phyloP scores from a whole-genome alignment of 345 rosid genomes.

The Moricandia moricandioides region DNA sequence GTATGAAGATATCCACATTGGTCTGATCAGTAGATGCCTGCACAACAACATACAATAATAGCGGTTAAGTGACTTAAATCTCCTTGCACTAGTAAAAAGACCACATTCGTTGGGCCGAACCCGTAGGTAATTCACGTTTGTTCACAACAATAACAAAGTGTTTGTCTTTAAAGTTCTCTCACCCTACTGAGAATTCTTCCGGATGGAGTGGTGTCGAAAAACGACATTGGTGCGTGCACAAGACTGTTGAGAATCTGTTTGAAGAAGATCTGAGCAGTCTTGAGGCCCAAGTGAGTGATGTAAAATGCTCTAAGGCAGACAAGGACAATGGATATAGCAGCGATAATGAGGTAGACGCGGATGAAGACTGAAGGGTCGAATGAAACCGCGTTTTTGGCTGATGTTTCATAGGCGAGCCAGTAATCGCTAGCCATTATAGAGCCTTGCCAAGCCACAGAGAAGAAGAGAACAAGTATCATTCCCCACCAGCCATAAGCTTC shows the following conservation, averaged over 20 bases:
- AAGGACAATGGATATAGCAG: constrained; percentile 58
- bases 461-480: constrained; percentile 46
- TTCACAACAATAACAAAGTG: not conserved
- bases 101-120: too few species aligned
- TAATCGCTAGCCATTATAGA: constrained; percentile 88
- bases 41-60: constrained; percentile 1
- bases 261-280: constrained; percentile 80
- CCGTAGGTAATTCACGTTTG: not conserved
- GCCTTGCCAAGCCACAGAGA: constrained; percentile 79
- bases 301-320: constrained; percentile 51
- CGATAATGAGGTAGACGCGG: constrained; percentile 60
- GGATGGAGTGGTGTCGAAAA: constrained; percentile 94
- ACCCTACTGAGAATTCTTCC: constrained; percentile 96
- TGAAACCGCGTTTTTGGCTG: constrained; percentile 45
- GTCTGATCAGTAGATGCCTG: constrained; percentile 97
- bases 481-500: constrained; percentile 99
- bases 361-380: constrained; percentile 65
- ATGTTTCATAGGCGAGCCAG: constrained; percentile 92
- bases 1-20: constrained; percentile 77
- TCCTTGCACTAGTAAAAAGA: not conserved
- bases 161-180: constrained; percentile 19
- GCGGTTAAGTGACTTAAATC: not conserved
- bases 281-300: constrained; percentile 67
- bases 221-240: constrained; percentile 94
- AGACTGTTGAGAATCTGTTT: constrained; percentile 72